Evolutionary conservation across 2,329 filamentous ascomycete species (phyloP).

Genomic region (Fusarium nelsonii): DNA sequence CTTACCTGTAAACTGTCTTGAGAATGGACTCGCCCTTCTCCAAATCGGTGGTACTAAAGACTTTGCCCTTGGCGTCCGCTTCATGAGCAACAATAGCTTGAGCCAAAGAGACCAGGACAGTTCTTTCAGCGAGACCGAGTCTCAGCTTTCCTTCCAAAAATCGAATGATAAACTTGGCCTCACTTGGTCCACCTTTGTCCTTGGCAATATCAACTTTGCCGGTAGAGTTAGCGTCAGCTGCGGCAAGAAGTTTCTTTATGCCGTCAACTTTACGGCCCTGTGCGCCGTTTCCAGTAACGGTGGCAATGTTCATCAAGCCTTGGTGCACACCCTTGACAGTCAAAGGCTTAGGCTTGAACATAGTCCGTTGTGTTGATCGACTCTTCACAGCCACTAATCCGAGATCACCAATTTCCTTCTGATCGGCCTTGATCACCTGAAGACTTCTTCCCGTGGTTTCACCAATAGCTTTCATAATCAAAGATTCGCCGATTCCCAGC

Average conservation of each 20-base stretch:
- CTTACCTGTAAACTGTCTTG: slow-evolving; percentile 89
- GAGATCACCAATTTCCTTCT: slow-evolving; percentile 95
- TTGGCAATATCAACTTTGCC: slow-evolving; percentile 91
- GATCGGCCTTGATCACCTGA: slow-evolving; percentile 91
- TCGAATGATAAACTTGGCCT: slow-evolving; percentile 92
- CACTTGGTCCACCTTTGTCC: slow-evolving; percentile 92
- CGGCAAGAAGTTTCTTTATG: slow-evolving; percentile 96
- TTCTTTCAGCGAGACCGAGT: slow-evolving; percentile 91
- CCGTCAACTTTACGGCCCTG: slow-evolving; percentile 91
- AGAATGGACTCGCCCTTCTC: slow-evolving; percentile 86
- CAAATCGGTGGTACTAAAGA: slow-evolving; percentile 80
- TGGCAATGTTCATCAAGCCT: slow-evolving; percentile 89
- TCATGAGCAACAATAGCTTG: slow-evolving; percentile 92
- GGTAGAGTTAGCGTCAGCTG: slow-evolving; percentile 79
- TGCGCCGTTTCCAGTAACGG: slow-evolving; percentile 84
- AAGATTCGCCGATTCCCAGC: slow-evolving; percentile 95
- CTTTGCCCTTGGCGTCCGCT: slow-evolving; percentile 74
- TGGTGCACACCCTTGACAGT: slow-evolving; percentile 90
- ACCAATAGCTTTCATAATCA: slow-evolving; percentile 99
- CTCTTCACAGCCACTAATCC: slow-evolving; percentile 96
- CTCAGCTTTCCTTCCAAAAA: slow-evolving; percentile 95
- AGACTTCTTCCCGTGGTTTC: slow-evolving; percentile 92
- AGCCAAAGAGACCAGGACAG: slow-evolving; percentile 88
- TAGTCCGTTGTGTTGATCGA: slow-evolving; percentile 92
- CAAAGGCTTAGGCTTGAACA: slow-evolving; percentile 96